Evolutionary conservation across 208 protist genomes (phyloP).

Genomic region (Tritrichomonas musculus): DNA sequence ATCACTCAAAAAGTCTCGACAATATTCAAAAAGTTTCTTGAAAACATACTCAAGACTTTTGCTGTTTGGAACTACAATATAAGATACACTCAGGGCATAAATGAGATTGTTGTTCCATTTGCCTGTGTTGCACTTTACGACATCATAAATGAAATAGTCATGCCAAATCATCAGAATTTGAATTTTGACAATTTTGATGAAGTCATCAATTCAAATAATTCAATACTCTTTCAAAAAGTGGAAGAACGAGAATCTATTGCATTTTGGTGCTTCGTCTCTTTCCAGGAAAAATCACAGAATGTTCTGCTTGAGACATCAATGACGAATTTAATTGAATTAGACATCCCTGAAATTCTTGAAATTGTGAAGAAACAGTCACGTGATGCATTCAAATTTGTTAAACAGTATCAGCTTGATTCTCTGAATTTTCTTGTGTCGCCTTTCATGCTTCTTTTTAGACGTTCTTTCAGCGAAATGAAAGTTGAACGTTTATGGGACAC

Average conservation of each 20-base stretch:
- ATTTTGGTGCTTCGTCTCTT: conserved; percentile 16
- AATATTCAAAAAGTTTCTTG: background rate
- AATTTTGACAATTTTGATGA: no score
- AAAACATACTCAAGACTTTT: background rate
- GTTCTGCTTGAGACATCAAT: background rate
- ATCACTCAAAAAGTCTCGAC: no score
- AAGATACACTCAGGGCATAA: background rate
- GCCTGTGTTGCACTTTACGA: background rate
- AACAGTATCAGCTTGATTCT: background rate
- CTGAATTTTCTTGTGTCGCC: conserved; percentile 21
- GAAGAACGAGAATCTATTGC: background rate
- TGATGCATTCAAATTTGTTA: background rate
- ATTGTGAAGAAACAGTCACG: background rate
- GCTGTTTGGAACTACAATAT: conserved; percentile 1
- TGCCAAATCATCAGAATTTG: no score
- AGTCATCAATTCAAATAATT: no score
- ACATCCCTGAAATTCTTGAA: background rate
- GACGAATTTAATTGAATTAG: background rate
- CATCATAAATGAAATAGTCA: background rate
- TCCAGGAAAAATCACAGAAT: background rate
- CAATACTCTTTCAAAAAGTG: no score
- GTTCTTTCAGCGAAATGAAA: background rate
- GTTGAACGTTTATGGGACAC: background rate
- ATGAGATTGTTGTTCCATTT: background rate
- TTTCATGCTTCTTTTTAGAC: background rate